Evolutionary conservation across 2,329 filamentous ascomycete species (phyloP), one percentile per base, ranked within the genome.

Genomic region (Pestalotiopsis sp.): DNA sequence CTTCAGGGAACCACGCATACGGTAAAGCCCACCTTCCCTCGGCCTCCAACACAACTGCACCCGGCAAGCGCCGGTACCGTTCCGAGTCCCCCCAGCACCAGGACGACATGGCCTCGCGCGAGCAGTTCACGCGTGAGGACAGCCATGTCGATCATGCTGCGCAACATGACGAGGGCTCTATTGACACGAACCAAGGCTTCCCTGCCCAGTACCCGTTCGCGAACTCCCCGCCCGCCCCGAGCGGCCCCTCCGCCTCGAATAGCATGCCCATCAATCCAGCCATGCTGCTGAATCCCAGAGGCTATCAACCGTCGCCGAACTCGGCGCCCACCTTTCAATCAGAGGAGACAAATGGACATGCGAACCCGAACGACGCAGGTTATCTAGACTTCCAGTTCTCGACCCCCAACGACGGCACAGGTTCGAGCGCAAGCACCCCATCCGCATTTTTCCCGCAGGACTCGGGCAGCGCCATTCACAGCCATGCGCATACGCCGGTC

Each of bases 311-410:
- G 58, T 38, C 76, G 65, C 63, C 74, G 69, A 38, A 60, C 27
- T 41, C 25, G 52, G 64, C 68, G 59, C 69, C 71, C 67, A 69
- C 62, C 45, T 25, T 69, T 71, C 58, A 68, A 77, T 69, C 71
- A 73, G 69, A 73, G 71, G 69, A 70, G 75, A 68, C 71, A 74
- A 57, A 67, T 72, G 70, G 68, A 69, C 69, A 70, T 72, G 69
- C 74, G 71, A 69, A 56, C 64, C 72, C 74, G 52, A 79, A 73
- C 70, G 77, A 72, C 70, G 70, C 80, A 4, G 72, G 84, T 64
- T 75, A 83, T 9, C 83, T 87, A 78, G 64, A 83, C 77, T 80
- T 80, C 70, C 77, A 77, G 66, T 81, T 81, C 64, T 71, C 78
- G 25, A 79, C 69, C 39, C 74, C 78, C 3, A 71, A 73, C 56